Evolutionary conservation across 768 basidiomycete species (phyloP).

Genomic region (Lentinula sp.): DNA sequence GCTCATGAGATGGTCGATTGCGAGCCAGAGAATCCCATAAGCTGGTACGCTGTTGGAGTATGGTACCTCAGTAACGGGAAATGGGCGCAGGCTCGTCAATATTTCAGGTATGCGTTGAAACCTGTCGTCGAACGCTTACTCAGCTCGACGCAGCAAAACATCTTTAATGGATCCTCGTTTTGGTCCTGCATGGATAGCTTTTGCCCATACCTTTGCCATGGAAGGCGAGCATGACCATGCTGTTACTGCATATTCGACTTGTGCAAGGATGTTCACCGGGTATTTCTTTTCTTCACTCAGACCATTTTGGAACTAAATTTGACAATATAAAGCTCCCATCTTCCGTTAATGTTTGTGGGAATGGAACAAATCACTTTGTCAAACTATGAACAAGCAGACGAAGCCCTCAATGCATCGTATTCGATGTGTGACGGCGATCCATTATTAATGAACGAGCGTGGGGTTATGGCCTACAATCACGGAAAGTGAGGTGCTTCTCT

Average conservation of each 20-base stretch:
- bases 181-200: slow-evolving; percentile 95
- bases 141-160: slow-evolving; percentile 63
- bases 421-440: slow-evolving; percentile 85
- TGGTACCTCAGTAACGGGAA: slow-evolving; percentile 89
- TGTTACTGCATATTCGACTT: slow-evolving; percentile 96
- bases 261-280: slow-evolving; percentile 93
- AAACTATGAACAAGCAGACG: slow-evolving; percentile 76
- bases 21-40: slow-evolving; percentile 88
- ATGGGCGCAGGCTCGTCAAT: slow-evolving; percentile 88
- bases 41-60: slow-evolving; percentile 98
- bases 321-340: slow-evolving; percentile 68
- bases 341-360: slow-evolving; percentile 92
- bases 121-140: neutral
- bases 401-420: slow-evolving; percentile 79
- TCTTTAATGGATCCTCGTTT: slow-evolving; percentile 96
- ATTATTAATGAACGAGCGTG: slow-evolving; percentile 84
- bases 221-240: slow-evolving; percentile 99
- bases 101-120: slow-evolving; percentile 72
- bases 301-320: neutral
- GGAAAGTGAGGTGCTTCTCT: slow-evolving; percentile 50
- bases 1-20: slow-evolving; percentile 95
- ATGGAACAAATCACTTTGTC: slow-evolving; percentile 96
- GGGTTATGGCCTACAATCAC: slow-evolving; percentile 87
- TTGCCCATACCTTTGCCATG: slow-evolving; percentile 93
- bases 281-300: slow-evolving; percentile 24